These are phyloP conservation scores for Solidago caesia DNA, from an alignment of 129 eudicot species.

Conservation along the genomic window DNA sequence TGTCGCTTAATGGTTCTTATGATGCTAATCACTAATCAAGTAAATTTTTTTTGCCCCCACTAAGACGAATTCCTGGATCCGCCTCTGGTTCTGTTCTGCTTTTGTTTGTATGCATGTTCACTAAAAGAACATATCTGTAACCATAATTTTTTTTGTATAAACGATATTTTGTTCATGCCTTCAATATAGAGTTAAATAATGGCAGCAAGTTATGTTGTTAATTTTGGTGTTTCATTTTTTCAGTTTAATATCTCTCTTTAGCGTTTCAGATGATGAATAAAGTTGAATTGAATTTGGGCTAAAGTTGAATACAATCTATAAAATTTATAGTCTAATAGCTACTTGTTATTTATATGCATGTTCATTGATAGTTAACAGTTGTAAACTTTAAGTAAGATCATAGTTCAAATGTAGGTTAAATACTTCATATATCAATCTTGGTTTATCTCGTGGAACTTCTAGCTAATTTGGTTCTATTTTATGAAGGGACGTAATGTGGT, in stretches of 20 bases:
- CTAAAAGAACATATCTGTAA: neutral
- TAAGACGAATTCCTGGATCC: neutral
- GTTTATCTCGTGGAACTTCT: neutral
- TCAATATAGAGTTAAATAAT: constrained; percentile 23
- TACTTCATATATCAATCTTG: neutral
- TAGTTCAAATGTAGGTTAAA: too few species aligned
- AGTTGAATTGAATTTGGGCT: too few species aligned
- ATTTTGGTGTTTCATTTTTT: neutral
- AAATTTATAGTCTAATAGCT: too few species aligned
- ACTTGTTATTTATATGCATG: neutral
- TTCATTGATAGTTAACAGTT: neutral
- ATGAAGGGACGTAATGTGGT: constrained; percentile 8
- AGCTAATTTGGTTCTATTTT: neutral
- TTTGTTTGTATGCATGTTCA: constrained; percentile 21
- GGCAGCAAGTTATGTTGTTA: constrained; percentile 7
- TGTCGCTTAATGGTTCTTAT: too few species aligned
- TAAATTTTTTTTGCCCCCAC: too few species aligned
- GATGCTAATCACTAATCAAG: too few species aligned
- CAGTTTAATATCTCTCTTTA: neutral
- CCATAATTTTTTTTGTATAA: constrained; percentile 17
- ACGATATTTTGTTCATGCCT: neutral
- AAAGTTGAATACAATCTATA: too few species aligned
- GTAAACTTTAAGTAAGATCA: too few species aligned
- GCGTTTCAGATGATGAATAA: neutral
- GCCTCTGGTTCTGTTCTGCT: neutral